phyloP scores from a whole-genome alignment of 345 rosid species.

The Eucalyptus curtisii region DNA sequence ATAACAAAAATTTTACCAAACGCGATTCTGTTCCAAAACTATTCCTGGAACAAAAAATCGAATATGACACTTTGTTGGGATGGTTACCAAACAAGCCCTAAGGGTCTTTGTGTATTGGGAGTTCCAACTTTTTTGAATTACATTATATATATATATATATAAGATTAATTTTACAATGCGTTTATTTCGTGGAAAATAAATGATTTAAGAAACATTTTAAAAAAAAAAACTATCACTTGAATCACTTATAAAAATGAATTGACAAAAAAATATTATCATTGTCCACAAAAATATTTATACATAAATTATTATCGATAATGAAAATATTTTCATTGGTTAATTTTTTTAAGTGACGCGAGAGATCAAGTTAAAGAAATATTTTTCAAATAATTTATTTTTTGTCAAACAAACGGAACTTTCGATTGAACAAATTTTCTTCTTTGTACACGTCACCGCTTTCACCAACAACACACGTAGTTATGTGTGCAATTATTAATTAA shows the following conservation, averaged over 20 bases:
- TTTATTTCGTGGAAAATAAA: too few relatives aligned
- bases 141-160: neutral
- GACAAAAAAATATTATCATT: neutral
- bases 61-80: too few relatives aligned
- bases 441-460: neutral
- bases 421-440: neutral
- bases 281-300: neutral
- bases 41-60: too few relatives aligned
- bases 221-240: neutral
- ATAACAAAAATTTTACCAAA: too few relatives aligned
- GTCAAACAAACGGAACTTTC: fast-evolving
- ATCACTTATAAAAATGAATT: neutral
- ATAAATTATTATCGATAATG: neutral
- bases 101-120: neutral
- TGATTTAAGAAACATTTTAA: too few relatives aligned
- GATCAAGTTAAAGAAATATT: neutral
- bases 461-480: neutral
- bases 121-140: neutral
- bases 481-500: neutral
- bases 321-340: too few relatives aligned
- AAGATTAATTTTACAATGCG: too few relatives aligned
- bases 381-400: too few relatives aligned
- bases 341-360: too few relatives aligned
- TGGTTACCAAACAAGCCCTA: too few relatives aligned
- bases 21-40: too few relatives aligned